A percentile compares a stretch with the other conserved stretches of the same genome.
phyloP scores from a whole-genome alignment of 352 stramenopile genomes.

The Pythium sukuiense region DNA sequence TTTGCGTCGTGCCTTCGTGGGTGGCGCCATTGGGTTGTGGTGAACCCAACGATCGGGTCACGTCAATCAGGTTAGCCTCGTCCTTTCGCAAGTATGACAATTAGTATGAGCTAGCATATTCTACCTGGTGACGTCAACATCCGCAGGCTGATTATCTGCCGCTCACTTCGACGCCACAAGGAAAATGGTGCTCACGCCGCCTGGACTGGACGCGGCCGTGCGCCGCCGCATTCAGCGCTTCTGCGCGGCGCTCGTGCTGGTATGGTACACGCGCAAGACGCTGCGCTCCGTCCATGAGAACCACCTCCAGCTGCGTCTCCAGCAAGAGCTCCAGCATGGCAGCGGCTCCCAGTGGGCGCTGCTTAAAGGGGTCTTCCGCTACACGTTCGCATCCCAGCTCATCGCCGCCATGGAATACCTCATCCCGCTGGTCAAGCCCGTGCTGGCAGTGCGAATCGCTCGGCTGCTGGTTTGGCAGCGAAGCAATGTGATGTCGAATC shows the following conservation, averaged over 20 bases:
- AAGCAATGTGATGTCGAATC: conserved; percentile 28
- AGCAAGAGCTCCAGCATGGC: conserved; percentile 14
- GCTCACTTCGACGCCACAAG: not conserved
- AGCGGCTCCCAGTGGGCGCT: conserved; percentile 6
- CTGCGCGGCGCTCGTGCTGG: conserved; percentile 8
- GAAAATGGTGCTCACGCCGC: conserved; percentile 21
- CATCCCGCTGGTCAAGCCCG: conserved; percentile 54
- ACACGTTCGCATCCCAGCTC: conserved; percentile 50
- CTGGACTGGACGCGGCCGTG: conserved; percentile 11
- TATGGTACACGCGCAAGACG: conserved; percentile 34
- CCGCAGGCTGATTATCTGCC: not conserved
- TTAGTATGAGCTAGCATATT: not conserved
- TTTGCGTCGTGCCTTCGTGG: not conserved
- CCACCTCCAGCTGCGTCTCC: conserved; percentile 26
- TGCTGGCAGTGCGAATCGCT: conserved; percentile 43
- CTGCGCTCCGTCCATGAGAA: conserved; percentile 26
- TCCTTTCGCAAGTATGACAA: not conserved
- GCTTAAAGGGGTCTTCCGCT: conserved; percentile 31
- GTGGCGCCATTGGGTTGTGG: not conserved
- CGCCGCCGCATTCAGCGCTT: conserved; percentile 26
- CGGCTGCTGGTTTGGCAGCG: conserved; percentile 44
- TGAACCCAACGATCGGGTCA: not conserved
- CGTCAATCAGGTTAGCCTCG: not conserved
- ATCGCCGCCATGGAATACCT: conserved; percentile 56
- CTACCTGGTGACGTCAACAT: not conserved